Conservation (phyloP, 2,329 filamentous ascomycete genomes). For the Sarocladium brachiariae region DNA sequence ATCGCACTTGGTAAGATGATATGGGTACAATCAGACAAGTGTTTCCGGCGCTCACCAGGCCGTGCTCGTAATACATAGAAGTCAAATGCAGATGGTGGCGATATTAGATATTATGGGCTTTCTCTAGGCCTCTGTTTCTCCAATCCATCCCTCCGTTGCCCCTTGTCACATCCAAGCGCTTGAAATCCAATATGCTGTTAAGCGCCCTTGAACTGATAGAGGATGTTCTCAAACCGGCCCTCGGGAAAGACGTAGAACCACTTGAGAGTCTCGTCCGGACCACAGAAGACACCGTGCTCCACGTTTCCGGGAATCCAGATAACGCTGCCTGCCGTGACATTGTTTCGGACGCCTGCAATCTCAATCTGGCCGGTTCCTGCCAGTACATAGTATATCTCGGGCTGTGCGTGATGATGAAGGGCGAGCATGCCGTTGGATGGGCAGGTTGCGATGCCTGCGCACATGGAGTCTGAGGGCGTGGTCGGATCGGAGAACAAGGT, state of each 20-base stretch:
- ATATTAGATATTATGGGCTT: no score
- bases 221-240: conserved; percentile 17
- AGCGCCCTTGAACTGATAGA: conserved; percentile 16
- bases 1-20: no score
- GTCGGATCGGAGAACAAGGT: conserved; percentile 15
- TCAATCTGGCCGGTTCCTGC: conserved; percentile 18
- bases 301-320: conserved; percentile 19
- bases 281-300: conserved; percentile 19
- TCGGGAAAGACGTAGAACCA: conserved; percentile 20
- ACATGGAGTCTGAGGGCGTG: conserved; percentile 13
- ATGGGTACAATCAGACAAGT: no score
- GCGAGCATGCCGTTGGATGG: conserved; percentile 16
- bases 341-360: conserved; percentile 13
- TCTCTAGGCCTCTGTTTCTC: no score
- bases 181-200: no score
- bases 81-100: no score
- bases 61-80: no score
- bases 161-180: no score
- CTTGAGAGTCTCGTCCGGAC: conserved; percentile 11
- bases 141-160: no score
- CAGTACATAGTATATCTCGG: conserved; percentile 21
- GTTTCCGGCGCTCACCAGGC: no score
- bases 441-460: conserved; percentile 18
- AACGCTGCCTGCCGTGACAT: conserved; percentile 14
- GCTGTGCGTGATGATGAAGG: conserved; percentile 19